These are phyloP conservation scores for Isatis lusitanica DNA, from an alignment of 441 rosid species.

Conservation along the genomic window DNA sequence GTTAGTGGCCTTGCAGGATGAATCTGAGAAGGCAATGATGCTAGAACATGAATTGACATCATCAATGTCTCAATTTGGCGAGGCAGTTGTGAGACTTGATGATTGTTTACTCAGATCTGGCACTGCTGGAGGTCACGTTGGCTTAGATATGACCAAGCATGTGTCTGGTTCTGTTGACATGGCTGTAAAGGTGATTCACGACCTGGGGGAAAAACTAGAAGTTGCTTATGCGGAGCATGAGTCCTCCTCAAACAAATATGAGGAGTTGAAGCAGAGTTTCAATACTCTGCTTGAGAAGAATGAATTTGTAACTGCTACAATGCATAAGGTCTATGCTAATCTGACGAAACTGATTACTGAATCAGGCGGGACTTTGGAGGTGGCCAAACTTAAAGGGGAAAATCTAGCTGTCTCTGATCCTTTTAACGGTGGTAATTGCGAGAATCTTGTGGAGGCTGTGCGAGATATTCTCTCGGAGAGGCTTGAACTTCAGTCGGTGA, in stretches of 20 bases:
- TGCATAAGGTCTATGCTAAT: slow-evolving; percentile 49
- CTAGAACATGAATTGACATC: slow-evolving; percentile 64
- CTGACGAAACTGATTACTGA: slow-evolving; percentile 56
- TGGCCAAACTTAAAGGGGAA: slow-evolving; percentile 34
- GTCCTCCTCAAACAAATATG: slow-evolving; percentile 41
- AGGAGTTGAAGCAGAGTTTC: slow-evolving; percentile 58
- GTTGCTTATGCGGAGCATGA: slow-evolving; percentile 49
- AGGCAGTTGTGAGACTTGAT: slow-evolving; percentile 70
- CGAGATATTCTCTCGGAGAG: slow-evolving; percentile 58
- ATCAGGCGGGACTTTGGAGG: slow-evolving; percentile 46
- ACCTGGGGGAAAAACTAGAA: slow-evolving; percentile 64
- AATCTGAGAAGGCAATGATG: slow-evolving; percentile 51
- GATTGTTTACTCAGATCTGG: slow-evolving; percentile 42
- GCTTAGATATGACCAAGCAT: slow-evolving; percentile 46
- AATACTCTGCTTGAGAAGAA: slow-evolving; percentile 49
- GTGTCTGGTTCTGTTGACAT: slow-evolving; percentile 59
- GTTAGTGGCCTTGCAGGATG: slow-evolving; percentile 61
- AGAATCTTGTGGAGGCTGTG: slow-evolving; percentile 54
- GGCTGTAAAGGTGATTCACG: slow-evolving; percentile 57
- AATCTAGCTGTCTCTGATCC: slow-evolving; percentile 44
- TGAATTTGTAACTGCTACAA: slow-evolving; percentile 42
- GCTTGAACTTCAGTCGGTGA: slow-evolving; percentile 58
- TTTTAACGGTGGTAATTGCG: slow-evolving; percentile 47
- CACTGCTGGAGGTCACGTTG: slow-evolving; percentile 39
- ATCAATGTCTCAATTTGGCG: slow-evolving; percentile 46